Base-by-base conservation (phyloP, 805 yeast genomes). In the Teunomyces tritomae region DNA sequence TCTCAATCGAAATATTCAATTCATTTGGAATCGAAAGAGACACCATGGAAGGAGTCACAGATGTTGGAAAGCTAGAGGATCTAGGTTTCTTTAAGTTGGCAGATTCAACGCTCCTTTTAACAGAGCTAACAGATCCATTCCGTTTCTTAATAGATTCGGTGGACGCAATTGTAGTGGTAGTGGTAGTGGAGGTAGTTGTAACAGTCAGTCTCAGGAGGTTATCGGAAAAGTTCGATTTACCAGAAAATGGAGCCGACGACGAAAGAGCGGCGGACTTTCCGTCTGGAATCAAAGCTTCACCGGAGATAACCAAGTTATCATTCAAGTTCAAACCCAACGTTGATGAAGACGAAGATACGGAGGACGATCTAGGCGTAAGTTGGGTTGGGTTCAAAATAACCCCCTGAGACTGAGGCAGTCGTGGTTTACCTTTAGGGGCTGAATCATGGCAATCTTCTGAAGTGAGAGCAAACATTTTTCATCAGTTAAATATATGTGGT, bases 151-250 rank as follows among this genome's bases (percentile, higher is more conserved):
- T 24, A 7, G 37, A 42, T 29, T 36, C 27, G 17, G 41, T 16
- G 24, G 35, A 30, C n/a, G 41, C 10, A 28, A 27, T 28, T 26
- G 35, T 35, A 33, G 46, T 32, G 10, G 47, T 17, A 16, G 27
- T 37, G 33, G 44, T 17, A 13, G 44, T 9, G 24, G 16, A 43
- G 39, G 33, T 34, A 28, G 44, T n/a, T 16, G 44, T 8, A 28
- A 13, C n/a, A 32, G 35, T 32, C 54, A 59, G 63, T 59, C 63
- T 58, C 63, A 59, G 63, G 61, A 57, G 43, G 55, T 49, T 55
- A 51, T 57, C 47, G 32, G 43, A 11, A 13, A 29, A 11, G 28
- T 27, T 16, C 7, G 43, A 17, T 11, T 16, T 16, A 14, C n/a
- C 20, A 9, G 30, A 26, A 13, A 28, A 11, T 10, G 32, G n/a